Percentiles rank a stretch among this genome's conserved stretches.
Evolutionary conservation across 495 filamentous ascomycete species (phyloP).

Genomic region (Monascus purpureus): DNA sequence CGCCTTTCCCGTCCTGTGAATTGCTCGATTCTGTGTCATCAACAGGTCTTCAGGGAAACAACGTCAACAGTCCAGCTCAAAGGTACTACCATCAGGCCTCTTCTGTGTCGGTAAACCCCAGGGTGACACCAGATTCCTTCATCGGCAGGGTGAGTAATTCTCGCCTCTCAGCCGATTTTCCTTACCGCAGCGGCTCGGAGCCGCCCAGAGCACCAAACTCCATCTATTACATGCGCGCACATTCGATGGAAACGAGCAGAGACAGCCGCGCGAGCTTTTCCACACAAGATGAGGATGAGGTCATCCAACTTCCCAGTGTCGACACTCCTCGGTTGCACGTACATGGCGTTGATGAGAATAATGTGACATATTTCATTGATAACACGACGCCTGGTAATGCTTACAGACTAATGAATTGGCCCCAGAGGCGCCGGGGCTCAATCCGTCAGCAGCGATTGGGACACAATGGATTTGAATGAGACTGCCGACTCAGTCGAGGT

Average conservation of each 20-base stretch:
- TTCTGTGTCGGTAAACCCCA: neutral
- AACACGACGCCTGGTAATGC: slow-evolving; percentile 14
- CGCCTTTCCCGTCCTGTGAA: slow-evolving; percentile 19
- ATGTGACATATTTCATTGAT: slow-evolving; percentile 21
- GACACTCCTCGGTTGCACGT: slow-evolving; percentile 18
- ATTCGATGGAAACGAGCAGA: slow-evolving; percentile 13
- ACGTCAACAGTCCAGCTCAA: neutral
- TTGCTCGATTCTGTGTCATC: slow-evolving; percentile 10
- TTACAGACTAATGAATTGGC: slow-evolving; percentile 24
- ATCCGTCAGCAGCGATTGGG: slow-evolving; percentile 1
- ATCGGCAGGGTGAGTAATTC: neutral
- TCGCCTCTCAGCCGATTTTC: slow-evolving; percentile 1
- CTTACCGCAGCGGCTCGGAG: slow-evolving; percentile 3
- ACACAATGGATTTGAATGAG: neutral
- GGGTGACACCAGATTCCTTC: neutral
- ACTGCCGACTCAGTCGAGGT: too few relatives aligned
- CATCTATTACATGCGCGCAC: slow-evolving; percentile 27
- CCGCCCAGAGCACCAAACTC: slow-evolving; percentile 9
- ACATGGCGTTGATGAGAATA: slow-evolving; percentile 26
- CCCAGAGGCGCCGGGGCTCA: slow-evolving; percentile 3
- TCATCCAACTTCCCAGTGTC: slow-evolving; percentile 25
- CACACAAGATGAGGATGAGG: slow-evolving; percentile 22
- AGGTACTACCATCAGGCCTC: neutral
- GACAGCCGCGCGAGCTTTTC: slow-evolving; percentile 12
- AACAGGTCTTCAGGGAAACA: slow-evolving; percentile 2